Evolutionary conservation across 148 eudicot genomes (phyloP).

Genomic region (Vaccinium darrowii): DNA sequence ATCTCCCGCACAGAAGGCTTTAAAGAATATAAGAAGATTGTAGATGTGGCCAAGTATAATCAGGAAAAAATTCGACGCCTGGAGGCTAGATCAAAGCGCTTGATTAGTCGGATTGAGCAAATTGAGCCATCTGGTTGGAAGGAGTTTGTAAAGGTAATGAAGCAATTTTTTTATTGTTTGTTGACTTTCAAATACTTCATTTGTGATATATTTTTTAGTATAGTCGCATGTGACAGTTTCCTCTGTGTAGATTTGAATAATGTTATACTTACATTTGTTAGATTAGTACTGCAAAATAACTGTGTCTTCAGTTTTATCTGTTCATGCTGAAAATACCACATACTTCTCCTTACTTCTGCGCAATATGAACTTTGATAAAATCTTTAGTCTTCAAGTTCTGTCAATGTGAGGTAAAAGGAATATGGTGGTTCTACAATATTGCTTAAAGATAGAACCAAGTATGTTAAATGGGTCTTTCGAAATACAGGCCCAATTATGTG

Average conservation of each 20-base stretch:
- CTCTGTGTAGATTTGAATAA: not conserved
- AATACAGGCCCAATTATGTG: not conserved
- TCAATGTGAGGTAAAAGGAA: not conserved
- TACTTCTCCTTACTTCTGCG: not conserved
- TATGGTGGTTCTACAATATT: not conserved
- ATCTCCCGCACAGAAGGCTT: constrained; percentile 88
- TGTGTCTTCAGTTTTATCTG: not conserved
- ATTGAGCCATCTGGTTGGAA: constrained; percentile 99
- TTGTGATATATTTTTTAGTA: not conserved
- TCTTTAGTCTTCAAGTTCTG: not conserved
- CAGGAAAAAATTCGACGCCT: constrained; percentile 84
- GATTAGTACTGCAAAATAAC: not conserved
- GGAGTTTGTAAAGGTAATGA: constrained; percentile 90
- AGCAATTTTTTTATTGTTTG: not conserved
- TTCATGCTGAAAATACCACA: not conserved
- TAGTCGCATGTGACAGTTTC: constrained; percentile 4
- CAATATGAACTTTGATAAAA: not conserved
- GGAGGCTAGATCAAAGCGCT: constrained; percentile 72
- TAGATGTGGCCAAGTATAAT: constrained; percentile 64
- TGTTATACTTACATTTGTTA: not conserved
- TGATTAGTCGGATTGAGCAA: constrained; percentile 74
- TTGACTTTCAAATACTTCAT: not conserved
- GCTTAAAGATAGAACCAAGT: not conserved
- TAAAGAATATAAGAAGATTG: constrained; percentile 81
- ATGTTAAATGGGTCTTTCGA: not conserved